Evolutionary conservation across 2,329 filamentous ascomycete genomes (phyloP).

Genomic region (Epichloe scottii): DNA sequence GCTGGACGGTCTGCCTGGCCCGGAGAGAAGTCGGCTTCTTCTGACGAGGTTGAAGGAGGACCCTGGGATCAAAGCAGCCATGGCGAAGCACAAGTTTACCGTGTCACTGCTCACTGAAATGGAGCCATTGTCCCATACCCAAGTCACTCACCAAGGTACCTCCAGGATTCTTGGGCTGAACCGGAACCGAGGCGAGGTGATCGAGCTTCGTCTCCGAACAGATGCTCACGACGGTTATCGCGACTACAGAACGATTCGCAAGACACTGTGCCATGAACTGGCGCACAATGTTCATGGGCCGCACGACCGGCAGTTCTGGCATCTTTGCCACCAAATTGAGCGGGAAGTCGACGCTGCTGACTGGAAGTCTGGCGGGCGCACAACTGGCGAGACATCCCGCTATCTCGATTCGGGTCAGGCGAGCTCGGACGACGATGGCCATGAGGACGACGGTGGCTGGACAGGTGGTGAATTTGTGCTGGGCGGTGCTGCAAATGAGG

Average conservation of each 20-base stretch:
- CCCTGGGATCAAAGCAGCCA: slow-evolving; percentile 70
- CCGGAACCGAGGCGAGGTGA: slow-evolving; percentile 74
- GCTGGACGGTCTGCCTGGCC: slow-evolving; percentile 63
- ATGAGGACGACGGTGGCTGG: slow-evolving; percentile 63
- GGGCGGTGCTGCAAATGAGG: slow-evolving; percentile 37
- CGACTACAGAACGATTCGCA: slow-evolving; percentile 82
- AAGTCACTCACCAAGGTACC: slow-evolving; percentile 55
- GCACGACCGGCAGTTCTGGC: slow-evolving; percentile 84
- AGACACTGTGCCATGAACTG: slow-evolving; percentile 88
- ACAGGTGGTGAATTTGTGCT: slow-evolving; percentile 68
- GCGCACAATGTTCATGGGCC: slow-evolving; percentile 80
- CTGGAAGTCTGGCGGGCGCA: slow-evolving; percentile 60
- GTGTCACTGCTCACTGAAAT: slow-evolving; percentile 89
- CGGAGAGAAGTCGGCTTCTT: slow-evolving; percentile 57
- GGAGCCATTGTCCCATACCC: slow-evolving; percentile 75
- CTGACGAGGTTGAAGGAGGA: slow-evolving; percentile 69
- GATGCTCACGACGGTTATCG: slow-evolving; percentile 90
- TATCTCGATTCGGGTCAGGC: slow-evolving; percentile 38
- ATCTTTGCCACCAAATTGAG: slow-evolving; percentile 77
- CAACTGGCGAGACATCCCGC: slow-evolving; percentile 51
- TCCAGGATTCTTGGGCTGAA: slow-evolving; percentile 76
- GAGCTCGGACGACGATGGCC: slow-evolving; percentile 38
- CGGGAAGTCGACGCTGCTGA: slow-evolving; percentile 70
- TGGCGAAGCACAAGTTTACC: slow-evolving; percentile 73
- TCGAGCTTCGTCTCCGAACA: slow-evolving; percentile 81